Evolutionary conservation across 352 stramenopile genomes (phyloP), one percentile per base, ranked within the genome.

Genomic region (Blastocystis sp.): DNA sequence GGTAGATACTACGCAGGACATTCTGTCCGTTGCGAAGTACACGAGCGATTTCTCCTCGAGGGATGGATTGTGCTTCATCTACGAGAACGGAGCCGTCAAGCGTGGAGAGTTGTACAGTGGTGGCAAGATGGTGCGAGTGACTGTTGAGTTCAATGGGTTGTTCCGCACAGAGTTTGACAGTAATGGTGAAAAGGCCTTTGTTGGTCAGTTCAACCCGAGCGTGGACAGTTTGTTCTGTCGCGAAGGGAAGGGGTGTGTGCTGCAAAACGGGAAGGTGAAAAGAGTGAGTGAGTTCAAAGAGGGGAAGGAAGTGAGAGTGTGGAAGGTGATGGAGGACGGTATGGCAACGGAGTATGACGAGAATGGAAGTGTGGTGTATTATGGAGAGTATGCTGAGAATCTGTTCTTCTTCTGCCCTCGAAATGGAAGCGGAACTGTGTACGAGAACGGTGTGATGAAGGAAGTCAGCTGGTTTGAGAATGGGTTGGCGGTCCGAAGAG

Each of bases 311-410:
- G 28, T 38, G 48, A 24, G 66, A 11, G 28, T 76, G 7, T 9
- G 42, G 38, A 42, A 45, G n/a, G 34, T 28, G 66, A 59, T 76
- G 6, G 52, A 76, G n/a, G 24, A 57, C 21, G n/a, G 54, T 48
- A 76, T 38, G 10, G 54, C 54, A 38, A 76, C 19, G 7, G 66
- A 76, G 48, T 76, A 24, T 28, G 66, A 60, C 11, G 42, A 34
- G 42, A 57, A 76, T 21, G n/a, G 38, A 21, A 14, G 28, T 10
- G 52, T 59, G 6, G 38, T 60, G 4, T 76, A 76, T 28, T 17
- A 76, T 28, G 66, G 66, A 42, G 66, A 28, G 24, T 76, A 52
- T 14, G 21, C 42, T 10, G 66, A 45, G 21, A 38, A 76, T 76
- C 3, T 28, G 21, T 2, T 60, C 28, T 2, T 10, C 48, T 10